Conservation (phyloP, 1,284 basidiomycete species). For the Phellopilus nigrolimitatus region DNA sequence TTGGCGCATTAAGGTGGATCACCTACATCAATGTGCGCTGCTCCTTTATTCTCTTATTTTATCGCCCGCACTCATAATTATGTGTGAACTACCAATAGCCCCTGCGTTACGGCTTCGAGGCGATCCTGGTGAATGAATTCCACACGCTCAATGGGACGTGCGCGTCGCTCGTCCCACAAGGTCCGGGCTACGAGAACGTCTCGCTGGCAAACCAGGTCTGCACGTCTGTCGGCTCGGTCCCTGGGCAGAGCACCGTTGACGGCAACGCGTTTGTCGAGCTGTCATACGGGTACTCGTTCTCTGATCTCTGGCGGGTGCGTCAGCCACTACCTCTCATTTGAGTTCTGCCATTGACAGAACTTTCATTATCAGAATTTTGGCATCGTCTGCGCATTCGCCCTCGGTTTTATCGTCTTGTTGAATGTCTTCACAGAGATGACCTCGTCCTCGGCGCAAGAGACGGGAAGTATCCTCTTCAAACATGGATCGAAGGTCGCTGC, state of each 20-base stretch:
- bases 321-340: no score
- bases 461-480: conserved; percentile 38
- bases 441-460: conserved; percentile 30
- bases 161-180: conserved; percentile 40
- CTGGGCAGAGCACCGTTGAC: conserved; percentile 23
- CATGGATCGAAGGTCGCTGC: conserved; percentile 24
- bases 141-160: conserved; percentile 40
- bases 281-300: conserved; percentile 43
- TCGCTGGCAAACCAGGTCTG: conserved; percentile 29
- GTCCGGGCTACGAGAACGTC: conserved; percentile 41
- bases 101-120: conserved; percentile 45
- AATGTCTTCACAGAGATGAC: conserved; percentile 50
- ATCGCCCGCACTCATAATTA: not conserved
- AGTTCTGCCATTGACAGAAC: conserved; percentile 27
- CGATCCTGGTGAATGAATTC: conserved; percentile 51
- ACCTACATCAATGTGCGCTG: conserved; percentile 39
- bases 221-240: conserved; percentile 24
- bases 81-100: conserved; percentile 29
- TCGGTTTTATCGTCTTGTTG: conserved; percentile 42
- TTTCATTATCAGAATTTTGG: conserved; percentile 54
- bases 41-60: conserved; percentile 15
- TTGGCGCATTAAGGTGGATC: conserved; percentile 41
- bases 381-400: conserved; percentile 48
- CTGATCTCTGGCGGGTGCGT: conserved; percentile 49
- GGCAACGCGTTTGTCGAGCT: conserved; percentile 34